A percentile compares a stretch with the other conserved stretches of the same genome.
phyloP scores from a whole-genome alignment of 1,139 yeast species.

The Zhuliangozyma blackwelliae region DNA sequence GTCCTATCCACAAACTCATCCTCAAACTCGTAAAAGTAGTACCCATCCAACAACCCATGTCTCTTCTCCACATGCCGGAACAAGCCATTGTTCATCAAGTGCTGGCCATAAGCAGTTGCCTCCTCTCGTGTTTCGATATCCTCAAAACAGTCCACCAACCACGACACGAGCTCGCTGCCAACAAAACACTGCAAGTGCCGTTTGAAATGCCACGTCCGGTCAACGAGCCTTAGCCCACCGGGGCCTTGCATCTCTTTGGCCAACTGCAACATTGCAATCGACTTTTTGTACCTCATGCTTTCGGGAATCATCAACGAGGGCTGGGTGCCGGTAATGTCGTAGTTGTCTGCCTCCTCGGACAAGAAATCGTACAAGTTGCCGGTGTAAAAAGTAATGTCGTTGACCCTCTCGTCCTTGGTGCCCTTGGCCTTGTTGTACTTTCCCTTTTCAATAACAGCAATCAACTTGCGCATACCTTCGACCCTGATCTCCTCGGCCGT shows the following conservation, averaged over 20 bases:
- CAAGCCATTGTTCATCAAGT: conserved; percentile 64
- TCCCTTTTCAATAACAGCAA: conserved; percentile 61
- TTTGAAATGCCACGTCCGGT: conserved; percentile 89
- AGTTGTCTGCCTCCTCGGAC: conserved; percentile 27
- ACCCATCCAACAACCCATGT: conserved; percentile 87
- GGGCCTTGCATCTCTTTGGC: conserved; percentile 66
- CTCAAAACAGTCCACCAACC: conserved; percentile 74
- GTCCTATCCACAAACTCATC: conserved; percentile 48
- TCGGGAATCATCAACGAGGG: conserved; percentile 35
- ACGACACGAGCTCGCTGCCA: conserved; percentile 80
- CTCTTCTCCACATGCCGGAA: conserved; percentile 78
- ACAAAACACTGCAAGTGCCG: conserved; percentile 73
- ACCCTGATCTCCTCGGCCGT: conserved; percentile 80
- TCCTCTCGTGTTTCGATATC: conserved; percentile 81
- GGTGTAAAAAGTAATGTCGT: conserved; percentile 83
- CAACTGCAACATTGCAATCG: conserved; percentile 38
- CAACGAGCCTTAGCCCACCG: conserved; percentile 63
- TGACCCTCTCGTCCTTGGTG: conserved; percentile 54
- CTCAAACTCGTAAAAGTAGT: conserved; percentile 76
- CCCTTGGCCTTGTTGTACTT: conserved; percentile 39
- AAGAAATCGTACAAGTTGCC: conserved; percentile 75
- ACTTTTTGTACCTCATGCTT: conserved; percentile 31
- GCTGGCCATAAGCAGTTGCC: conserved; percentile 76
- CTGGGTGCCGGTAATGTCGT: conserved; percentile 33
- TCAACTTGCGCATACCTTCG: conserved; percentile 78